These are phyloP conservation scores for Fistulifera pelliculosa DNA, from an alignment of 108 stramenopile genomes.

Conservation along the genomic window DNA sequence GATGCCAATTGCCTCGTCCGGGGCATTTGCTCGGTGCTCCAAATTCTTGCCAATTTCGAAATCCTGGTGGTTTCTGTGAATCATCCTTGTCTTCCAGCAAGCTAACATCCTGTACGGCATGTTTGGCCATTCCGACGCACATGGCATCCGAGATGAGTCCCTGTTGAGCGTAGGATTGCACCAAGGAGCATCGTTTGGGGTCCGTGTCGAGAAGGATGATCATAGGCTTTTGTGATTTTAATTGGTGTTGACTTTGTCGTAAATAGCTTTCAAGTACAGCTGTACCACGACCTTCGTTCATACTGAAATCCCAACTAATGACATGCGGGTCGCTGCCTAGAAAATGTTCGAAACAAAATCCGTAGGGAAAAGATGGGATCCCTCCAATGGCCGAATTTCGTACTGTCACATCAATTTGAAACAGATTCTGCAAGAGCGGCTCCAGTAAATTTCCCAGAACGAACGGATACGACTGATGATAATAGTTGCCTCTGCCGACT, in stretches of 20 bases:
- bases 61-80: slow-evolving; percentile 37
- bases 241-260: slow-evolving; percentile 42
- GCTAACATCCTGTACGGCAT: slow-evolving; percentile 25
- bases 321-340: slow-evolving; percentile 46
- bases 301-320: slow-evolving; percentile 64
- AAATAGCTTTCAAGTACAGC: slow-evolving; percentile 66
- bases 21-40: slow-evolving; percentile 67
- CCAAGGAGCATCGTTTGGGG: slow-evolving; percentile 18
- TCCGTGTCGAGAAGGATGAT: slow-evolving; percentile 66
- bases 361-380: slow-evolving; percentile 60
- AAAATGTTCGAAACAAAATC: slow-evolving; percentile 55
- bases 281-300: slow-evolving; percentile 48
- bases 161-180: slow-evolving; percentile 46
- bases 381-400: slow-evolving; percentile 71
- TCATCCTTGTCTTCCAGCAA: slow-evolving; percentile 22
- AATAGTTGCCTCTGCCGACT: slow-evolving; percentile 54
- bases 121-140: slow-evolving; percentile 40
- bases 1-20: slow-evolving; percentile 78
- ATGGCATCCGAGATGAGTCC: slow-evolving; percentile 55
- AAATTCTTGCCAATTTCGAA: slow-evolving; percentile 76
- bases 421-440: slow-evolving; percentile 16
- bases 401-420: slow-evolving; percentile 34
- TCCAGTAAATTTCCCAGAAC: slow-evolving; percentile 35
- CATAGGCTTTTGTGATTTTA: slow-evolving; percentile 45
- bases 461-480: slow-evolving; percentile 61